Evolutionary conservation across 306 rosid species (phyloP), one percentile per base, ranked within the genome.

Genomic region (Castanea crenata): DNA sequence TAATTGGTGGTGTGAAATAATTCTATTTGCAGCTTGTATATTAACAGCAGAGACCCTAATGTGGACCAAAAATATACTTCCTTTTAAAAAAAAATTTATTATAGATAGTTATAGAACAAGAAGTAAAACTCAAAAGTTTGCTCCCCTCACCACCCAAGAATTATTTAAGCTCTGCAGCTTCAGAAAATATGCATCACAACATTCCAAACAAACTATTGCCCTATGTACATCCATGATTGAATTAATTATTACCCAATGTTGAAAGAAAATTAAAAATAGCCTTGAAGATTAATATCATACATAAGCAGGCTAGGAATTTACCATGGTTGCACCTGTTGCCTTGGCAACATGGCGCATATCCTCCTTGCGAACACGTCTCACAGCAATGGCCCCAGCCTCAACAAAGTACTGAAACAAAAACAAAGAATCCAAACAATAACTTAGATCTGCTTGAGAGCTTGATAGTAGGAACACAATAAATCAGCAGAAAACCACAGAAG

Each of bases 291-390:
- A n/a, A 19, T 56, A 55, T 6, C 27, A 78, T 67, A 31, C 27
- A 59, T 32, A 27, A 75, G 49, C 57, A 62, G 68, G 51, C 25
- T 35, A 81, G 54, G 70, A 61, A 73, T 76, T 72, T 87, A 96
- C 99, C 99, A 93, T 9, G 5, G 99, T 93, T 73, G 97, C 99
- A 75, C 99, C 96, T 31, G 99, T 96, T 55, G 99, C 98, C 88
- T 96, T 96, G 69, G 99, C 98, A 81, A 96, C 97, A 81, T 96
- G 99, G 57, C 98, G 99, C 96, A 96, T 96, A 79, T 96, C 97
- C 83, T 96, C 99, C 81, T 93, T 96, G 75, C 86, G 85, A 61
- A 96, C 97, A 71, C 99, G 96, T 76, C 98, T 89, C 18, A 96
- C 98, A 74, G 98, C 99, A 51, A 96, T 93, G 55, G 99, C 98